Evolutionary conservation across 2,329 filamentous ascomycete genomes (phyloP).

Genomic region (Colletotrichum kahawae): DNA sequence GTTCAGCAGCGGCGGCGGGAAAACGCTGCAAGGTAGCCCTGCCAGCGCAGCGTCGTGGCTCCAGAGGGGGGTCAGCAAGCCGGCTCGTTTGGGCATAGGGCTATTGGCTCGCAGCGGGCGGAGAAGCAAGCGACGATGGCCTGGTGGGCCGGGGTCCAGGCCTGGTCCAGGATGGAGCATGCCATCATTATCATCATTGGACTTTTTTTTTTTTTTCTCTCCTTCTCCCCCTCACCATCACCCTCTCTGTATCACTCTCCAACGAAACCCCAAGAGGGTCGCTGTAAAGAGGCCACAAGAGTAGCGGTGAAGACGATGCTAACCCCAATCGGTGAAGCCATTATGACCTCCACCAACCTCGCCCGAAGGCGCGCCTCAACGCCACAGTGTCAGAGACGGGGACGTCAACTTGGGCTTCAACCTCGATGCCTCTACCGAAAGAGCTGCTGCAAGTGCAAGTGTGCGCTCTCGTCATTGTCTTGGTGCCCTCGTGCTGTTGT

Average conservation of each 20-base stretch:
- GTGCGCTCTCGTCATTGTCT: not conserved
- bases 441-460: not conserved
- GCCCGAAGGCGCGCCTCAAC: constrained; percentile 15
- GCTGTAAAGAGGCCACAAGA: constrained; percentile 24
- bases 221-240: not conserved
- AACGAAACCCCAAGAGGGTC: constrained; percentile 16
- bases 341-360: constrained; percentile 16
- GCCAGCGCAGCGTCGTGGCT: constrained; percentile 15
- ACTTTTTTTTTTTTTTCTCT: not conserved
- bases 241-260: not conserved
- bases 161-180: not conserved
- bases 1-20: constrained; percentile 9
- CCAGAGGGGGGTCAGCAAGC: constrained; percentile 19
- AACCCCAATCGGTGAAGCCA: constrained; percentile 22
- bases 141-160: constrained; percentile 10
- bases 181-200: not conserved
- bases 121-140: constrained; percentile 14
- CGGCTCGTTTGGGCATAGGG: constrained; percentile 14
- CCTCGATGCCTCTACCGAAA: not conserved
- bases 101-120: constrained; percentile 10
- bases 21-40: constrained; percentile 18
- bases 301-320: constrained; percentile 26
- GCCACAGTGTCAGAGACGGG: constrained; percentile 11
- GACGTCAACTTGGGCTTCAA: not conserved
- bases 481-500: not conserved